phyloP scores from a whole-genome alignment of 2,329 filamentous ascomycete species.

The Alternaria metachromatica region DNA sequence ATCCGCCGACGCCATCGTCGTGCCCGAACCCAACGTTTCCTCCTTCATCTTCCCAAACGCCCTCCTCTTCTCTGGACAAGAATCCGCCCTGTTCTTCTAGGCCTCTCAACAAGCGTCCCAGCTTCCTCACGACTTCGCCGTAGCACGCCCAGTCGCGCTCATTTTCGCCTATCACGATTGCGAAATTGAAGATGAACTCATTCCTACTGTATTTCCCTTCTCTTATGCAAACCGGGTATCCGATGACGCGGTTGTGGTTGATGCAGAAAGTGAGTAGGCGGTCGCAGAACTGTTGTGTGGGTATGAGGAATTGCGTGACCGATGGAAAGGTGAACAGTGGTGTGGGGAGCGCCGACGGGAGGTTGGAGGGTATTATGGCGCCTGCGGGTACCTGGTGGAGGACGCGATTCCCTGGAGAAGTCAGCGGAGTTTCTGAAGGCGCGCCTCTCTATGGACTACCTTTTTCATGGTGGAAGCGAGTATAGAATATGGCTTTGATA shows the following conservation, averaged over 20 bases:
- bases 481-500: conserved; percentile 71
- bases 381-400: conserved; percentile 70
- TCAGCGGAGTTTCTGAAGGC: conserved; percentile 1
- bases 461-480: conserved; percentile 67
- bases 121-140: conserved; percentile 82
- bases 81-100: conserved; percentile 93
- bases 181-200: conserved; percentile 99
- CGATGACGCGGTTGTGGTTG: conserved; percentile 82
- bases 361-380: conserved; percentile 56
- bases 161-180: conserved; percentile 75
- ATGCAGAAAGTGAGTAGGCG: conserved; percentile 78
- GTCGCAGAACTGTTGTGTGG: conserved; percentile 93
- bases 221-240: conserved; percentile 83
- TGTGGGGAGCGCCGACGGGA: conserved; percentile 56
- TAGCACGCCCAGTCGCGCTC: conserved; percentile 75
- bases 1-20: conserved; percentile 27
- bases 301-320: conserved; percentile 91
- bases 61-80: conserved; percentile 67
- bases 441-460: conserved; percentile 25
- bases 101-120: conserved; percentile 84
- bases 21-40: conserved; percentile 9
- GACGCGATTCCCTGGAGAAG: conserved; percentile 63
- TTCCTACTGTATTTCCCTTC: conserved; percentile 85
- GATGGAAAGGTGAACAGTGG: conserved; percentile 85
- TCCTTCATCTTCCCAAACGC: conserved; percentile 41